These are phyloP conservation scores for Aspergillus intermedius DNA, from an alignment of 2,329 filamentous ascomycete species.

Conservation along the genomic window DNA sequence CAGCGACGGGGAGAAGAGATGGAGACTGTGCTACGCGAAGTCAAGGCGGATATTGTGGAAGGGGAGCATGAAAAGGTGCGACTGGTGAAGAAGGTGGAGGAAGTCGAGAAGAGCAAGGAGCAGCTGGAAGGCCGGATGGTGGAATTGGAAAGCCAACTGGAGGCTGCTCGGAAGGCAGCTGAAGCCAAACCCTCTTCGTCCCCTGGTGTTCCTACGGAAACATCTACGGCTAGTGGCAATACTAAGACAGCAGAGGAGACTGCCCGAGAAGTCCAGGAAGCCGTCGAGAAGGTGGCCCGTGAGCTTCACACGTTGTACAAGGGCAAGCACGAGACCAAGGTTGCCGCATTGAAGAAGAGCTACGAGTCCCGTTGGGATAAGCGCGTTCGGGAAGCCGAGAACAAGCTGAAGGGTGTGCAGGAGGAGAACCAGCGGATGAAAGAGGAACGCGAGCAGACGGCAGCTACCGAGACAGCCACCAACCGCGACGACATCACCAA, in stretches of 20 bases:
- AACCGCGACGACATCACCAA: constrained; percentile 37
- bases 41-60: constrained; percentile 73
- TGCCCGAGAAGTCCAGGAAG: constrained; percentile 67
- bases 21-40: constrained; percentile 69
- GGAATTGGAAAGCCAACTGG: constrained; percentile 42
- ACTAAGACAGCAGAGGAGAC: constrained; percentile 42
- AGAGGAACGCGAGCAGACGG: constrained; percentile 54
- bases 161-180: constrained; percentile 32
- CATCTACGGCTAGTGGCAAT: constrained; percentile 25
- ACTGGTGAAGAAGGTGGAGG: constrained; percentile 67
- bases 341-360: constrained; percentile 73
- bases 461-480: constrained; percentile 51
- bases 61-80: constrained; percentile 76
- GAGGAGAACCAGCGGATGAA: constrained; percentile 71
- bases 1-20: constrained; percentile 80
- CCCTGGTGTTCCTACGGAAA: constrained; percentile 17
- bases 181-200: background rate
- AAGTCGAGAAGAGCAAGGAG: constrained; percentile 58
- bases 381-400: constrained; percentile 71
- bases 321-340: constrained; percentile 94
- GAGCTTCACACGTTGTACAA: constrained; percentile 93
- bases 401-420: constrained; percentile 59
- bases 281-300: constrained; percentile 84
- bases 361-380: constrained; percentile 88
- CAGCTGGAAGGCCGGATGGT: constrained; percentile 40